Evolutionary conservation across 1,284 basidiomycete species (phyloP), one percentile per base, ranked within the genome.

Genomic region (Leccinum subrobustum): DNA sequence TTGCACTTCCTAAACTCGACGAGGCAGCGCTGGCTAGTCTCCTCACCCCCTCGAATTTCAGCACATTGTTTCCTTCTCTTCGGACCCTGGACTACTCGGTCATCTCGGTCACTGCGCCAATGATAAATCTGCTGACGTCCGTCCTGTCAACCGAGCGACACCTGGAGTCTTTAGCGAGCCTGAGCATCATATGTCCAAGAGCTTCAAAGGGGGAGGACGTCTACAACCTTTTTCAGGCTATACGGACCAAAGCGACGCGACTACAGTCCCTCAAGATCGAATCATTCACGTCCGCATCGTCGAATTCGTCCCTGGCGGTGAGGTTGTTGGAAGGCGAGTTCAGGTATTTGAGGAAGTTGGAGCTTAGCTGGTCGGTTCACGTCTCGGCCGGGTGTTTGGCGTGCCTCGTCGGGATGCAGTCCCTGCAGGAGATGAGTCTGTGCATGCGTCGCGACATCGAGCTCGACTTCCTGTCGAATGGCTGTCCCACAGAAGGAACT

Each of bases 151-250:
- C 68, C 8, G 60, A 66, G 33, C 57, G 20, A 11, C 37, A 62
- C 35, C 14, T 72, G 39, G 61, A 58, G 14, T 68, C 62, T 11
- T 54, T 74, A n/a, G 69, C 59, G 8, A 64, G 56, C 33, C 57
- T 72, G 2, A 62, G 61, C 20, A 67, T 72, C 58, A 63, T 63
- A 57, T 70, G 70, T 53, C 72, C 72, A 8, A 70, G 64, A 57
- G 70, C 68, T 8, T 63, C 63, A 2, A 48, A 58, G 18, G 55
- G 39, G 18, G 57, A 64, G 16, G 60, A 63, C n/a, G 59, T 75
- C 50, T 62, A 67, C 27, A 48, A 61, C 9, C 63, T 74, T 35
- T 64, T 72, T 8, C 61, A 72, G 23, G 64, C 67, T 1, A 64
- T 72, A 57, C 65, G 64, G 12, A 57, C 37, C 29, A 72, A 67